Evolutionary conservation across 345 rosid genomes (phyloP).

Genomic region (Gossypium turneri): DNA sequence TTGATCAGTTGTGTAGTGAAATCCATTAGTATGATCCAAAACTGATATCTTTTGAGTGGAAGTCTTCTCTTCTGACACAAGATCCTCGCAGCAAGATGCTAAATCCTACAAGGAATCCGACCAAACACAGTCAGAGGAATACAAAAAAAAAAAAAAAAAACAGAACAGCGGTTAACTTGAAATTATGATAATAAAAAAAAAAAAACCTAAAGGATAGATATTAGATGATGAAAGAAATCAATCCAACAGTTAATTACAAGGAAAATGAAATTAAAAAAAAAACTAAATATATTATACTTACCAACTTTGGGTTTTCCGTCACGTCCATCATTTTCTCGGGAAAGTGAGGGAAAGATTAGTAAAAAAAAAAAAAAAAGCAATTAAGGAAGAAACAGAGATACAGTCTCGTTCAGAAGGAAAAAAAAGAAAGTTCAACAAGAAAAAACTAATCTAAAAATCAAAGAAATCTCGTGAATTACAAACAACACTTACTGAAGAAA

Average conservation of each 20-base stretch:
- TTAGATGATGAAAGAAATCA: slow-evolving; percentile 8
- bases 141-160: neutral
- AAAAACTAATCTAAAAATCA: neutral
- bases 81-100: neutral
- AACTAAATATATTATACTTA: slow-evolving; percentile 26
- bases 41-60: slow-evolving; percentile 5
- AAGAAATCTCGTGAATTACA: slow-evolving; percentile 18
- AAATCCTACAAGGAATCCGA: slow-evolving; percentile 6
- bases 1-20: slow-evolving; percentile 15
- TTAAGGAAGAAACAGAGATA: slow-evolving; percentile 2
- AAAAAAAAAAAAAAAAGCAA: too few species aligned
- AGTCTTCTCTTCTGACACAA: slow-evolving; percentile 10
- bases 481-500: neutral
- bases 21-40: slow-evolving; percentile 19
- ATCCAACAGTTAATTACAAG: slow-evolving; percentile 22
- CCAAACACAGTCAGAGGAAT: neutral
- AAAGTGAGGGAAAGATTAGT: slow-evolving; percentile 6
- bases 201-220: neutral
- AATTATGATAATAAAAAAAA: neutral
- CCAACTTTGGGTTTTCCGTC: slow-evolving; percentile 57
- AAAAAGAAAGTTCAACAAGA: neutral
- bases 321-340: slow-evolving; percentile 33
- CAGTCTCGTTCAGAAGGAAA: slow-evolving; percentile 24
- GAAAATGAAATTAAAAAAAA: neutral
- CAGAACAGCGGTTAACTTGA: neutral